These are phyloP conservation scores for Alloascoidea hylecoeti DNA, from an alignment of 805 yeast genomes.

Conservation along the genomic window DNA sequence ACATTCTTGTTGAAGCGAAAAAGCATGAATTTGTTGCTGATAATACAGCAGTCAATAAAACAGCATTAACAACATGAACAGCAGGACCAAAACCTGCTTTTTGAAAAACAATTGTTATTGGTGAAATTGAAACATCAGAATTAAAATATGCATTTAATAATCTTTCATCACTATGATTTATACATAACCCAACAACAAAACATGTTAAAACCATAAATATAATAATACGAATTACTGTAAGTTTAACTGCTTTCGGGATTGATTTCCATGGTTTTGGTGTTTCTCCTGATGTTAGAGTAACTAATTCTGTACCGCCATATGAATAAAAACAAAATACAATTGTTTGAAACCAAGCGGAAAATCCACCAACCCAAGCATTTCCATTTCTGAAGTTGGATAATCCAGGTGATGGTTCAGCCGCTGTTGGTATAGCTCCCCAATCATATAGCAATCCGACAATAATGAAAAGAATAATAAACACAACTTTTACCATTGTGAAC, in stretches of 20 bases:
- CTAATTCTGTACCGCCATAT: constrained; percentile 53
- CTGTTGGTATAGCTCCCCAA: constrained; percentile 21
- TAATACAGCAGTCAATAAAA: constrained; percentile 55
- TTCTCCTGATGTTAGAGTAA: constrained; percentile 66
- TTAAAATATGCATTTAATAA: constrained; percentile 32
- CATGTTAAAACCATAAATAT: constrained; percentile 50
- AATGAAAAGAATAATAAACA: constrained; percentile 36
- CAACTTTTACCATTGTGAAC: constrained; percentile 32
- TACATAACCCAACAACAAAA: constrained; percentile 49
- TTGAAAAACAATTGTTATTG: constrained; percentile 60
- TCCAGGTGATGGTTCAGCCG: background rate
- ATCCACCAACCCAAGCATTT: constrained; percentile 13
- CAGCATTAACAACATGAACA: constrained; percentile 64
- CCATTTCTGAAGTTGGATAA: constrained; percentile 10
- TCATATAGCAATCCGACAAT: constrained; percentile 35
- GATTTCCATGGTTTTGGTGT: constrained; percentile 53
- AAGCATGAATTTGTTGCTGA: constrained; percentile 71
- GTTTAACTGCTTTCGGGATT: constrained; percentile 58
- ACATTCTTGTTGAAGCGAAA: constrained; percentile 58
- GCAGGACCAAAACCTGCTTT: constrained; percentile 48
- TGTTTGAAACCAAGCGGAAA: constrained; percentile 19
- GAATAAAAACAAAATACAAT: constrained; percentile 58
- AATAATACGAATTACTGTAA: constrained; percentile 56
- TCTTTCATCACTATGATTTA: constrained; percentile 38
- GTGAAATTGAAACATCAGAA: constrained; percentile 48